Conservation (phyloP, 768 basidiomycete genomes). For the Lentinula detonsa region DNA sequence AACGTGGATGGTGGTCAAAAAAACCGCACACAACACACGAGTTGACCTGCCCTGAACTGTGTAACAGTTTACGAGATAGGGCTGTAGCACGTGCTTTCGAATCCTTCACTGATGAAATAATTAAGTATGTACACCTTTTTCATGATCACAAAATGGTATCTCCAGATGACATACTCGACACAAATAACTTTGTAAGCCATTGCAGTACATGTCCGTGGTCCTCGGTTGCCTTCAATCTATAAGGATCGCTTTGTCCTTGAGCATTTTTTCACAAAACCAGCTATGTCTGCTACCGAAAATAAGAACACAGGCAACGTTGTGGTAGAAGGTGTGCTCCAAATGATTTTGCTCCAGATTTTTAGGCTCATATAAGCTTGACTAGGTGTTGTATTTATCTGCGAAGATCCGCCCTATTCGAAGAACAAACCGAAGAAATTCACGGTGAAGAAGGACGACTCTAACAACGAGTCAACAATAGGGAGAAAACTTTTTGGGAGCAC, state of each 20-base stretch:
- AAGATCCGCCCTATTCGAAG: constrained; percentile 4
- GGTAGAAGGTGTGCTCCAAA: background rate
- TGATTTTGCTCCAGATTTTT: background rate
- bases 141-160: too few species aligned
- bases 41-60: too few species aligned
- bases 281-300: background rate
- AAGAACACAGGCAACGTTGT: background rate
- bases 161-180: too few species aligned
- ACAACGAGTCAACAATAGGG: constrained; percentile 1
- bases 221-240: background rate
- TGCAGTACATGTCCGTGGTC: too few species aligned
- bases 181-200: too few species aligned
- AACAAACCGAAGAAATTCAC: constrained; percentile 3
- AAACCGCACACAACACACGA: too few species aligned
- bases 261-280: background rate
- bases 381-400: constrained; percentile 10
- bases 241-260: background rate
- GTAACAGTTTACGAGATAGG: too few species aligned
- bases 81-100: too few species aligned
- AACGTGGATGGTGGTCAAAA: too few species aligned
- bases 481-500: constrained; percentile 1
- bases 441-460: background rate
- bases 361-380: background rate
- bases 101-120: too few species aligned
- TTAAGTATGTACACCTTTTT: too few species aligned